A percentile compares a stretch with the other conserved stretches of the same genome.
Conservation (phyloP, 106 monocot genomes). For the Phalaenopsis equestris region DNA sequence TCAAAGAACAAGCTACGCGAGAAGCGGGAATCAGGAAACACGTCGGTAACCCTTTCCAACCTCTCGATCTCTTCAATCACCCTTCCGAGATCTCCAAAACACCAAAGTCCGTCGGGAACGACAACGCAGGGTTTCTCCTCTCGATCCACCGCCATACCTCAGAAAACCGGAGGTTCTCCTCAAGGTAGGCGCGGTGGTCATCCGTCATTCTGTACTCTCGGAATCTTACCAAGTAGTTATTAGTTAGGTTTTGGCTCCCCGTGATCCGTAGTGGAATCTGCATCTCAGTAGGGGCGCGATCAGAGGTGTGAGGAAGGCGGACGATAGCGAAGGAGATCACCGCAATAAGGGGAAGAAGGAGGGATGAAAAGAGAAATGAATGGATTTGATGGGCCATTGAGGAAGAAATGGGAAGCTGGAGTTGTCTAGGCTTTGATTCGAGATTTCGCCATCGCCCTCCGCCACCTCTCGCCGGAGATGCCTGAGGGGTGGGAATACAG, state of each 20-base stretch:
- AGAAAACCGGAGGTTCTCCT: slow-evolving; percentile 19
- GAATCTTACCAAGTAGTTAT: slow-evolving; percentile 78
- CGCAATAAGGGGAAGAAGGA: slow-evolving; percentile 15
- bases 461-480: slow-evolving; percentile 1
- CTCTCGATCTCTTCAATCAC: slow-evolving; percentile 38
- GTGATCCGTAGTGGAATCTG: not conserved
- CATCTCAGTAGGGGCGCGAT: not conserved
- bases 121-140: slow-evolving; percentile 57
- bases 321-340: slow-evolving; percentile 26
- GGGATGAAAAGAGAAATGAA: not conserved
- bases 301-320: slow-evolving; percentile 1
- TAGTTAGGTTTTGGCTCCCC: not conserved
- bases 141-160: slow-evolving; percentile 74
- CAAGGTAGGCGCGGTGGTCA: slow-evolving; percentile 69
- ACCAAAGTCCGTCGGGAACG: slow-evolving; percentile 87
- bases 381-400: slow-evolving; percentile 9
- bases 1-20: slow-evolving; percentile 54
- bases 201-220: slow-evolving; percentile 44
- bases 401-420: not conserved
- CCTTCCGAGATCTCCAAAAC: slow-evolving; percentile 52
- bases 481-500: not conserved
- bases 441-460: not conserved
- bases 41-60: slow-evolving; percentile 70
- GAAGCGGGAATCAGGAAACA: slow-evolving; percentile 49
- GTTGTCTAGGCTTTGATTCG: not conserved